These are phyloP conservation scores for Heracleum sosnowskyi DNA, from an alignment of 129 eudicot genomes.

Conservation along the genomic window DNA sequence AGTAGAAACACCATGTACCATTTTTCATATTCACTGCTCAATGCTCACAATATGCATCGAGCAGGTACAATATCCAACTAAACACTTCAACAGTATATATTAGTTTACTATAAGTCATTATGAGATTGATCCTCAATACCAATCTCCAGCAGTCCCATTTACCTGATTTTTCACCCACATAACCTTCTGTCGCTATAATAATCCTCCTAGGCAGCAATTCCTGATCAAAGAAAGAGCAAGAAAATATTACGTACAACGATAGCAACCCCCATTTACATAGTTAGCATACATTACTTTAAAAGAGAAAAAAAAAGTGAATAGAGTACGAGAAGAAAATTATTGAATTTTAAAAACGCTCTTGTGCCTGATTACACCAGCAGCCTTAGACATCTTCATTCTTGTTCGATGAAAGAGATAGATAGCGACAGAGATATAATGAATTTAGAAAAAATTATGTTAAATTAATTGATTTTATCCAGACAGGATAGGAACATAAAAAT, in stretches of 20 bases:
- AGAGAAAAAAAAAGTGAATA: neutral
- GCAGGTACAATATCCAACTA: neutral
- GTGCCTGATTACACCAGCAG: neutral
- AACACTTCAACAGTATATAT: neutral
- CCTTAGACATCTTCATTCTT: neutral
- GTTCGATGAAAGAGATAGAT: neutral
- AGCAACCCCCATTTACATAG: neutral
- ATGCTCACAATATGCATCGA: neutral
- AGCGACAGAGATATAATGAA: neutral
- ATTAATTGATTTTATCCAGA: neutral
- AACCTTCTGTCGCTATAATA: constrained; percentile 16
- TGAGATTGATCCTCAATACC: neutral
- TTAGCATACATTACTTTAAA: neutral
- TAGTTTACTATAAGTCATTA: neutral
- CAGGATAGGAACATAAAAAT: neutral
- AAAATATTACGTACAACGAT: neutral
- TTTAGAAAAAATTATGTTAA: neutral
- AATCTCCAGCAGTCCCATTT: constrained; percentile 13
- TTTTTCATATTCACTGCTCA: neutral
- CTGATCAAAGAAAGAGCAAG: constrained; percentile 27
- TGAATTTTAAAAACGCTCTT: neutral
- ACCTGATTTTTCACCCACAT: constrained; percentile 30
- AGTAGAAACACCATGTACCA: neutral
- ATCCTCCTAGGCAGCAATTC: constrained; percentile 73
- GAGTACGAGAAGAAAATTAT: neutral